Base-by-base conservation (phyloP, 306 rosid genomes). In the Cucurbita ficifolia region DNA sequence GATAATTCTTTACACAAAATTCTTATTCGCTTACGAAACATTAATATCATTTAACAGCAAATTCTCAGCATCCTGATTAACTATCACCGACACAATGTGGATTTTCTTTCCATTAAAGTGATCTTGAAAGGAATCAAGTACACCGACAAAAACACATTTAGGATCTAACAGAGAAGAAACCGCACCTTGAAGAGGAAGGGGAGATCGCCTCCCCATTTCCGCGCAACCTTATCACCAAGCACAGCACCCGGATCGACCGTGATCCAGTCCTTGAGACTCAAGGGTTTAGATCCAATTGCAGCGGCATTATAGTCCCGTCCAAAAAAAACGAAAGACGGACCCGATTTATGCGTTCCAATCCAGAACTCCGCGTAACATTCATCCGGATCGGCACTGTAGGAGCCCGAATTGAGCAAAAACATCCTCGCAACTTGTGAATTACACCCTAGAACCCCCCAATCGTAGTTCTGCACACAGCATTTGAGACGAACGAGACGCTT, bases 301-400 rank as follows among this genome's bases (percentile, higher is more conserved):
- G 8, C 43, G 1, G 55, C 65, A 65, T 53, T 48, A 68, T 29
- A 18, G 4, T 43, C 75, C 40, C 38, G 24, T 16, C 48, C 63
- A 21, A 8, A 48, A 45, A 59, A 59, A 24, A 40, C 76, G 14
- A 48, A 79, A 2, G 85, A 79, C 1, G 85, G 73, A 0, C 85
- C 85, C 21, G 85, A 82, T 57, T 82, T 75, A 36, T 82, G 85
- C 0, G 85, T 82, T 5, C 85, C 85, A 70, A 82, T 82, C 85
- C 85, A 82, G 70, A 82, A 62, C 59, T 82, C 85, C 5, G 85
- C 85, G 53, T 82, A 79, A 21, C 73, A 79, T 60, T 72, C 57
- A 14, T 29, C 50, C 40, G 79, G 75, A 61, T 82, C 80, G 24
- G 53, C 54, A 64, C 21, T 82, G 65, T 38, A 40, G 38, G 75